phyloP scores from a whole-genome alignment of 139 green algal genomes.

The Pseudopediastrum boryanum region DNA sequence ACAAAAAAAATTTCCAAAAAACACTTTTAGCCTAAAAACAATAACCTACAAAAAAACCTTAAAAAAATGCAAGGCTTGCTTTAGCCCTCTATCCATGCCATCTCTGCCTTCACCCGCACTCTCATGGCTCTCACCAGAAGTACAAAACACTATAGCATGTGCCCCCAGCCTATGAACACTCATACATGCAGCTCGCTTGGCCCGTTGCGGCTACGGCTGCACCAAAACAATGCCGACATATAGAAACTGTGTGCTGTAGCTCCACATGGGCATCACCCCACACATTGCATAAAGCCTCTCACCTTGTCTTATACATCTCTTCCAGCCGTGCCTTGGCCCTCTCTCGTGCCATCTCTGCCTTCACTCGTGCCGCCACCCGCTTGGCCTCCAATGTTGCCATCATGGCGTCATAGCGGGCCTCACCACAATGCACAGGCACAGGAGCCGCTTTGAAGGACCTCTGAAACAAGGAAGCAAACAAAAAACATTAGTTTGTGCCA shows the following conservation, averaged over 20 bases:
- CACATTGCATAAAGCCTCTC: background rate
- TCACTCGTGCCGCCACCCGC: slow-evolving; percentile 21
- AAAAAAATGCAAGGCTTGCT: background rate
- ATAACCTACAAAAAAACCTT: background rate
- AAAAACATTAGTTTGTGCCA: too few relatives aligned
- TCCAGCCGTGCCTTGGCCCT: slow-evolving; percentile 20
- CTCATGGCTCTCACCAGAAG: too few relatives aligned
- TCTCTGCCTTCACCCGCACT: too few relatives aligned
- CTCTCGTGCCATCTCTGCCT: slow-evolving; percentile 26
- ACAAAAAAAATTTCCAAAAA: background rate
- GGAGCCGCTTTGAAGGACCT: slow-evolving; percentile 27
- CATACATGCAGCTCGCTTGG: background rate
- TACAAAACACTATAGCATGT: background rate
- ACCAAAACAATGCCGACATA: background rate
- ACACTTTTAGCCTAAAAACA: background rate
- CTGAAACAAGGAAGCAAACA: too few relatives aligned
- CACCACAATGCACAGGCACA: slow-evolving; percentile 7
- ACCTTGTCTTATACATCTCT: slow-evolving; percentile 12
- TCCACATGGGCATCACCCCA: background rate
- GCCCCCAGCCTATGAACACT: background rate
- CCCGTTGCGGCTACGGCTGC: background rate
- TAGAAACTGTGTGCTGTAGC: background rate
- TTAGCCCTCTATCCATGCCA: too few relatives aligned
- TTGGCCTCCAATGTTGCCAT: background rate
- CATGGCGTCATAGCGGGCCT: background rate